phyloP scores from a whole-genome alignment of 129 eudicot genomes.

The Apium graveolens region DNA sequence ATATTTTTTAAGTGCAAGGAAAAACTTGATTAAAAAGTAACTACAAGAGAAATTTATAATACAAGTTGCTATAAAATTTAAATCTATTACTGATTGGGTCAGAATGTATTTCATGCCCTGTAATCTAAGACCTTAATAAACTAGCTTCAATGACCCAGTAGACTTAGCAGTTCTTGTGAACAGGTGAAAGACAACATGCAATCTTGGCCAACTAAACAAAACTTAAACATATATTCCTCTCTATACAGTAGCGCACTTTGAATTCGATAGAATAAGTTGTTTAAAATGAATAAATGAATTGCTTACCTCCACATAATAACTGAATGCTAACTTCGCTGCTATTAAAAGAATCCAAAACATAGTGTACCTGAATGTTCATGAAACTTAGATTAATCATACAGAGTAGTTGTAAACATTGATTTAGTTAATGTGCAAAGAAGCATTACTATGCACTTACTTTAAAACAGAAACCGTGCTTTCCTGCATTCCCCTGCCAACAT shows the following conservation, averaged over 20 bases:
- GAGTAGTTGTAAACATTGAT: constrained; percentile 5
- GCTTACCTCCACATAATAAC: constrained; percentile 79
- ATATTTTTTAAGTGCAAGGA: neutral
- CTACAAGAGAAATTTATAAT: neutral
- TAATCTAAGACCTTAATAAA: neutral
- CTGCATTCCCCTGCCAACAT: constrained; percentile 99
- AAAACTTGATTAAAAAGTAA: neutral
- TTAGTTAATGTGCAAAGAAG: neutral
- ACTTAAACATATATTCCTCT: neutral
- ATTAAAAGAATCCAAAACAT: constrained; percentile 72
- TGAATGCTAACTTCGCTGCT: constrained; percentile 71
- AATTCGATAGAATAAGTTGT: neutral
- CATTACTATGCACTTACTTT: constrained; percentile 46
- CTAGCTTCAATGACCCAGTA: neutral
- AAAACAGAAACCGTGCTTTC: constrained; percentile 68
- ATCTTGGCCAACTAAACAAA: neutral
- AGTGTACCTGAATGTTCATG: constrained; percentile 46
- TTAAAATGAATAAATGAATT: constrained; percentile 14
- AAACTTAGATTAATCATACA: neutral
- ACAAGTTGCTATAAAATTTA: neutral
- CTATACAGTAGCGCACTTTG: neutral
- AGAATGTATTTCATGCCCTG: neutral
- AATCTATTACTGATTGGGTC: neutral
- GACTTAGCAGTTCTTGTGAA: neutral
- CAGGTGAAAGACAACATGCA: neutral